Base-by-base conservation (phyloP, 2,329 filamentous ascomycete species). In the Exophiala viscosa region DNA sequence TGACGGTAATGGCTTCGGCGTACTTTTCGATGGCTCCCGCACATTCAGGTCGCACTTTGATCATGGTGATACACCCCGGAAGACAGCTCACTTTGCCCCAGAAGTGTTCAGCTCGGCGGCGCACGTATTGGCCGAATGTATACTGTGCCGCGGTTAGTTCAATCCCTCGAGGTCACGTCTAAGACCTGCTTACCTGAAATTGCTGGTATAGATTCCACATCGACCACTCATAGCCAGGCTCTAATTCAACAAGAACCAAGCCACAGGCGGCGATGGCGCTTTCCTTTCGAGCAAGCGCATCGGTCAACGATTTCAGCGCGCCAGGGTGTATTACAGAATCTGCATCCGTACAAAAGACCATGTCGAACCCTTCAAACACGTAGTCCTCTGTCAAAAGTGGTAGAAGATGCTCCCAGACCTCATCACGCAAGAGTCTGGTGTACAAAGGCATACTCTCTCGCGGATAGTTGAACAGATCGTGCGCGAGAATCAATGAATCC, bases 381-480 rank as follows among this genome's bases (percentile, higher is more conserved):
- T 34, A 20, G 17, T 23, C 41, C 18, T 42, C 39, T 3, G 39
- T 45, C 23, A 54, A 17, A 5, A 40, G 17, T 13, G 52, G 52
- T 28, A 54, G n/a, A 11, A 50, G 23, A 15, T 40, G 35, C 18
- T 50, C 32, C 46, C 45, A 55, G n/a, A 55, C 36, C 47, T 48
- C 44, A 20, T 48, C 20, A 14, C 48, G 34, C n/a, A 55, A 18
- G 3, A 51, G 39, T 31, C 45, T 32, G 13, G 52, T 52, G n/a
- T 36, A 45, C 10, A 42, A 15, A 7, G 52, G 52, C 28, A 55
- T 41, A 14, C 48, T 40, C 3, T 51, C 28, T 10, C 52, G 48
- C 23, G 52, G 48, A 35, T 43, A 48, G 15, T 55, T 55, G 52
- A 55, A 55, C 15, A 55, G 36, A 18, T 55, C 52, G 20, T 51